These are phyloP conservation scores for Oryza punctata DNA, from an alignment of 176 grass and related monocot species.

Conservation along the genomic window DNA sequence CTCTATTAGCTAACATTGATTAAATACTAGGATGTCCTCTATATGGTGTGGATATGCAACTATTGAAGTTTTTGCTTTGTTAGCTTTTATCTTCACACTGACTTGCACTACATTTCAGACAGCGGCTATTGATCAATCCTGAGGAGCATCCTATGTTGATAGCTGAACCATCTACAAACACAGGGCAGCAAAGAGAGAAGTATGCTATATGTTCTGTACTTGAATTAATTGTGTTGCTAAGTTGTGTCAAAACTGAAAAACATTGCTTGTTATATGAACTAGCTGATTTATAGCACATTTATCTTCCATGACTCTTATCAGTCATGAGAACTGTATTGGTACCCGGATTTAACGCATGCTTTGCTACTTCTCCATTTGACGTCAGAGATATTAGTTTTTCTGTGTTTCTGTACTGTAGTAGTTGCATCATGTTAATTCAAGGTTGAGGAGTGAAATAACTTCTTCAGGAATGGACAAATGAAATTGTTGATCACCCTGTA, in stretches of 20 bases:
- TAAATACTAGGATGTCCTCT: neutral
- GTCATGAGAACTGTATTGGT: neutral
- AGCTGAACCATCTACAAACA: constrained; percentile 88
- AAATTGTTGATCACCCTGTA: neutral
- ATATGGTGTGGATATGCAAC: constrained; percentile 1
- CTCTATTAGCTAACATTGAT: neutral
- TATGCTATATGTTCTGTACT: constrained; percentile 36
- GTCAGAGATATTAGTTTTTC: neutral
- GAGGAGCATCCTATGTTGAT: constrained; percentile 98
- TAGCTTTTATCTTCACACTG: neutral
- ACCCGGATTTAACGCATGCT: neutral
- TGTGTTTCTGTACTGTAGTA: neutral
- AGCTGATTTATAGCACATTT: neutral
- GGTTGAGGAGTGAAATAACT: neutral
- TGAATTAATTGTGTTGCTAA: constrained; percentile 11
- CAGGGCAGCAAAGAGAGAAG: constrained; percentile 89
- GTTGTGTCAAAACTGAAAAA: neutral
- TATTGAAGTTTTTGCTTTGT: constrained; percentile 8
- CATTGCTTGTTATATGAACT: neutral
- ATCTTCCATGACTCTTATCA: neutral
- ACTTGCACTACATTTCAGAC: constrained; percentile 51
- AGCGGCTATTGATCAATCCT: constrained; percentile 89
- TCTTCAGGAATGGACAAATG: neutral
- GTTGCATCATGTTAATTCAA: constrained; percentile 7
- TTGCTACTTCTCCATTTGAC: too few relatives aligned